Evolutionary conservation across 2,329 filamentous ascomycete species (phyloP), one percentile per base, ranked within the genome.

Genomic region (Colletotrichum tofieldiae): DNA sequence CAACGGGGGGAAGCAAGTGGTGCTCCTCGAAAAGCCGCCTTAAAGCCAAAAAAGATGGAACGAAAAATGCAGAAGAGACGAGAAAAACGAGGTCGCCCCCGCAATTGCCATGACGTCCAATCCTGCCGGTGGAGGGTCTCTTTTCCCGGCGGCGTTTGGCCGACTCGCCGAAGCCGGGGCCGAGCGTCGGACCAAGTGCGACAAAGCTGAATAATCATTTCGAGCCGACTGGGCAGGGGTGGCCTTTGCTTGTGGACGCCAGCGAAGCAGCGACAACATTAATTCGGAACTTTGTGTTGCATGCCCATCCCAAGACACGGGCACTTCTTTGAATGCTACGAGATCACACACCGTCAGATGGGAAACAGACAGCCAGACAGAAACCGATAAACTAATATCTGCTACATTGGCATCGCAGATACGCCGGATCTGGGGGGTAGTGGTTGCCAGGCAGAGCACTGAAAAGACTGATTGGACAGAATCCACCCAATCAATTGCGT

Each of bases 131-230:
- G 70, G 70, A 58, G 70, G 59, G 49, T 37, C 52, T 54, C 20
- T 35, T 54, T 41, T 60, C 29, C 70, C 65, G 66, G 54, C 70
- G 70, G 70, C 70, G 65, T 70, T 41, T 55, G 54, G 51, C 70
- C 70, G 65, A 72, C 56, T 70, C 60, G 70, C 70, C 70, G 70
- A 72, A 49, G 54, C 70, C 70, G 70, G 70, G 70, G 59, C 66
- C 70, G 70, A 72, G 64, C 16, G 37, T 72, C 70, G 65, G 65
- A 59, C 32, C 41, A 16, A 16, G 26, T 45, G 67, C 67, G 64
- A 71, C 68, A 18, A 63, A 18, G 70, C 70, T 72, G 43, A 72
- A 63, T 69, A 55, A 72, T 72, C 54, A 60, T 29, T 39, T 32
- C 59, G n/a, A 60, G 59, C 52, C 59, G 43, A 54, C 39, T 26